Conservation (phyloP, 371 early-diverging fungal genomes). For the Hamiltosporidium tvaerminnensis region DNA sequence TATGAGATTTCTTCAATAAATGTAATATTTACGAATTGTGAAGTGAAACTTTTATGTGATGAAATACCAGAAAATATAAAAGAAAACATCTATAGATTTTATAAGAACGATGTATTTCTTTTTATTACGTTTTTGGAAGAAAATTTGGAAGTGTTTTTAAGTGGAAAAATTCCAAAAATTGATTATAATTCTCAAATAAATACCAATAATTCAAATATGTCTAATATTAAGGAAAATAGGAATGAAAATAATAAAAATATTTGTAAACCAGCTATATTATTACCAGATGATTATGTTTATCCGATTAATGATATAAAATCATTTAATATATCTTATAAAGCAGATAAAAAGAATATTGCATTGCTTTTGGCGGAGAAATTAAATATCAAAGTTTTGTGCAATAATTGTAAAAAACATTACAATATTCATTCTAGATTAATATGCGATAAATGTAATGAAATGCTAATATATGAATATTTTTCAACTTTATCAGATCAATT, state of each 20-base stretch:
- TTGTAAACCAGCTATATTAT: background rate
- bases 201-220: too few species aligned
- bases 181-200: too few species aligned
- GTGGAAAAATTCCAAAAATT: too few species aligned
- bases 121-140: too few species aligned
- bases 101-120: too few species aligned
- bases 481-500: background rate
- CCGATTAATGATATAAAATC: background rate
- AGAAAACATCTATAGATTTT: background rate
- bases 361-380: background rate
- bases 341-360: background rate
- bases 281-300: background rate
- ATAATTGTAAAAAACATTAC: background rate
- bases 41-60: background rate
- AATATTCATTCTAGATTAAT: background rate
- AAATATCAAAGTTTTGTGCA: background rate
- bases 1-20: background rate
- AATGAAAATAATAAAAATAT: background rate
- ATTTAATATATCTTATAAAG: background rate
- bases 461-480: constrained; percentile 1
- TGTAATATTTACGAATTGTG: background rate
- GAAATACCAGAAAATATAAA: background rate
- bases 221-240: background rate
- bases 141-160: too few species aligned
- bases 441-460: background rate